phyloP scores from a whole-genome alignment of 1,284 basidiomycete species.

The Blastosporella zonata region DNA sequence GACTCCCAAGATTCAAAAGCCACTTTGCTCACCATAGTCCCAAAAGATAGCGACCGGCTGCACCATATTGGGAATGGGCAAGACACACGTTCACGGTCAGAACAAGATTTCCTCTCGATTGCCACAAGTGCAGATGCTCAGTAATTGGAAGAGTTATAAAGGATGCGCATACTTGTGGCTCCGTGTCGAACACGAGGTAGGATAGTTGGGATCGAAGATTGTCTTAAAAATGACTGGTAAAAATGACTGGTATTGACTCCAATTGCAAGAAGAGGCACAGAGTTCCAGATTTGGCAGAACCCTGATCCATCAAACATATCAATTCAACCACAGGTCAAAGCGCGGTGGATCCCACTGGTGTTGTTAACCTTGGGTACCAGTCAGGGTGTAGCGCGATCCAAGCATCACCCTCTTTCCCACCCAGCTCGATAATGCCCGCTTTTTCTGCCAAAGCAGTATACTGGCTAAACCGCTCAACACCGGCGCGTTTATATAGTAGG shows the following conservation, averaged over 20 bases:
- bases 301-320: not conserved
- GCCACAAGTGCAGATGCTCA: not conserved
- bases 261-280: not conserved
- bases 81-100: not conserved
- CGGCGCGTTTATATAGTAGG: conserved; percentile 39
- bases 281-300: conserved; percentile 3
- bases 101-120: not conserved
- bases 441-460: conserved; percentile 45
- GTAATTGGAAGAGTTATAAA: not conserved
- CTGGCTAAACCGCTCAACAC: conserved; percentile 41
- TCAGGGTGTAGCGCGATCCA: conserved; percentile 47
- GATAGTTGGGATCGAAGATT: conserved; percentile 1
- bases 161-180: not conserved
- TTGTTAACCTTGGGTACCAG: conserved; percentile 24
- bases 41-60: conserved; percentile 13
- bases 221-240: conserved; percentile 9
- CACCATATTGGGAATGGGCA: not conserved
- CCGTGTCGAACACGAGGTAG: conserved; percentile 5
- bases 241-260: conserved; percentile 8
- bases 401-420: conserved; percentile 36
- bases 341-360: not conserved
- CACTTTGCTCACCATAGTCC: conserved; percentile 12
- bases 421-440: conserved; percentile 44
- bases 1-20: not conserved
- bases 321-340: not conserved